These are phyloP conservation scores for Russula lepida DNA, from an alignment of 768 basidiomycete genomes.

Conservation along the genomic window DNA sequence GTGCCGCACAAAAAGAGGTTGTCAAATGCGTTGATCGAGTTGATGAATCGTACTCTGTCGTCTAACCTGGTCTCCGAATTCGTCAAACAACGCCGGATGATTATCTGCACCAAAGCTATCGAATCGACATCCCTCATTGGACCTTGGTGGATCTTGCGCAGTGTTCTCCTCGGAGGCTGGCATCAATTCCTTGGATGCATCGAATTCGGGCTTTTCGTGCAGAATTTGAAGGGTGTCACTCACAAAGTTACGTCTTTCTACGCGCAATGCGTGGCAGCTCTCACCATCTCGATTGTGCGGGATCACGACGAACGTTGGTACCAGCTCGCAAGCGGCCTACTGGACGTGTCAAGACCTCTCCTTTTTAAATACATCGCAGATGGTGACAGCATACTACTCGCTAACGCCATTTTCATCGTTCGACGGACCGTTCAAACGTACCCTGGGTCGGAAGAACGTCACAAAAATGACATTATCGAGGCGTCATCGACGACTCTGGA, in stretches of 20 bases:
- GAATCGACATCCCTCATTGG: neutral
- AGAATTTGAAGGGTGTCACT: neutral
- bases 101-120: conserved; percentile 4
- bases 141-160: neutral
- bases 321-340: neutral
- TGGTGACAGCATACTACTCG: neutral
- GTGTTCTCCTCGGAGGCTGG: conserved; percentile 2
- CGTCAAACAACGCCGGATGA: conserved; percentile 5
- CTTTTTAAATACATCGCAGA: neutral
- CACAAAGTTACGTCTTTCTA: neutral
- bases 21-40: neutral
- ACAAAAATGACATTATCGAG: neutral
- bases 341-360: neutral
- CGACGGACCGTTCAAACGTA: neutral
- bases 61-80: neutral
- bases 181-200: neutral
- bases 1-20: neutral
- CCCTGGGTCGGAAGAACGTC: neutral
- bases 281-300: neutral
- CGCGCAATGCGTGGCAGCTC: neutral
- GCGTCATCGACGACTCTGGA: neutral
- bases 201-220: conserved; percentile 1
- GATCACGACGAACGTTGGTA: conserved; percentile 5
- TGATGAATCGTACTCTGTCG: conserved; percentile 12
- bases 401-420: neutral